These are phyloP conservation scores for Lagenaria siceraria DNA, from an alignment of 306 rosid genomes.

Conservation along the genomic window DNA sequence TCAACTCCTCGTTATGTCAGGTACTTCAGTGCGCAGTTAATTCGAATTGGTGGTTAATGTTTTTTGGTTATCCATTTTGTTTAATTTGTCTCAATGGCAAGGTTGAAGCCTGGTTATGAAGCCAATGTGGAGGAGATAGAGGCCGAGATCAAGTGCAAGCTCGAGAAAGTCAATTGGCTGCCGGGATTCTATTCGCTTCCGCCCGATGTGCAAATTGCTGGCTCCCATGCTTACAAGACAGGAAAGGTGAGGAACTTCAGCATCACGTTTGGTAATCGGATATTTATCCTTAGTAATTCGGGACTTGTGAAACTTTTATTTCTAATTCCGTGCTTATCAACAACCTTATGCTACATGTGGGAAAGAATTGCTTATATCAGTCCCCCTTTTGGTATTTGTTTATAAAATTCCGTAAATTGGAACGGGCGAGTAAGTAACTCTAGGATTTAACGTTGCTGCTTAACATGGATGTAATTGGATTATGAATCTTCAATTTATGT, in stretches of 20 bases:
- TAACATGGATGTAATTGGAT: neutral
- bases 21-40: slow-evolving; percentile 18
- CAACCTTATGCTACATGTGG: neutral
- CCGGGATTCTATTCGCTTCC: slow-evolving; percentile 66
- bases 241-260: slow-evolving; percentile 46
- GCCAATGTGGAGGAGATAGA: slow-evolving; percentile 48
- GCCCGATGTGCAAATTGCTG: slow-evolving; percentile 52
- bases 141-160: slow-evolving; percentile 47
- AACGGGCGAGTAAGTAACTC: neutral
- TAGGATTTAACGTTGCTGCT: neutral
- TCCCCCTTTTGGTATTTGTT: neutral
- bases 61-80: neutral
- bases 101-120: slow-evolving; percentile 73
- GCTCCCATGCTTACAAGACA: slow-evolving; percentile 47
- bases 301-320: neutral
- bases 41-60: neutral
- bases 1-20: slow-evolving; percentile 78
- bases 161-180: slow-evolving; percentile 55
- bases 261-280: neutral
- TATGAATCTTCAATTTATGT: neutral
- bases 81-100: slow-evolving; percentile 7
- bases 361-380: neutral
- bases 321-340: neutral
- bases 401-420: neutral
- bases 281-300: neutral